Conservation (phyloP, 768 basidiomycete species). For the Scleroderma citrinum region DNA sequence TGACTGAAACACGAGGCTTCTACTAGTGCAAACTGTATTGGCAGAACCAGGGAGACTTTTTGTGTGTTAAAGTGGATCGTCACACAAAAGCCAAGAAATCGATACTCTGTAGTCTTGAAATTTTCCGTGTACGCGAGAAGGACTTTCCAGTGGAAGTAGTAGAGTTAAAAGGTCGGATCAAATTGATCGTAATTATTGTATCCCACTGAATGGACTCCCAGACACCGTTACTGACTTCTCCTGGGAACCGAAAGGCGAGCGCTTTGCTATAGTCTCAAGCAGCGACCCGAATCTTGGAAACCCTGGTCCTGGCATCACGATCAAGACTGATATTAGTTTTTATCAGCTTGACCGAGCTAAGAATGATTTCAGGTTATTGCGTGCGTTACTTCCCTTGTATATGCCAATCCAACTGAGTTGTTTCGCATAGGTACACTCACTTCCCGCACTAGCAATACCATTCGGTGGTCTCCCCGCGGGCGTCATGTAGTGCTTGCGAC, state of each 20-base stretch:
- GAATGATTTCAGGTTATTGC: conserved; percentile 89
- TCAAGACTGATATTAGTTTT: conserved; percentile 95
- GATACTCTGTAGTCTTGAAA: conserved; percentile 95
- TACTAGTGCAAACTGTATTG: conserved; percentile 91
- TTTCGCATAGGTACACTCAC: conserved; percentile 58
- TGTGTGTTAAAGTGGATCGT: conserved; percentile 98
- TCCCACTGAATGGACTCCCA: conserved; percentile 26
- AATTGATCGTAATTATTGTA: neutral
- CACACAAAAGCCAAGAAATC: conserved; percentile 99
- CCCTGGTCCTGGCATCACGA: conserved; percentile 83
- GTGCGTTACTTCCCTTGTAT: conserved; percentile 37
- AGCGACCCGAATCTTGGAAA: conserved; percentile 91
- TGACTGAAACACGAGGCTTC: neutral
- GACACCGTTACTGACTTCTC: conserved; percentile 95
- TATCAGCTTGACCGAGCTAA: conserved; percentile 90
- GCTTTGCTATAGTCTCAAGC: conserved; percentile 93
- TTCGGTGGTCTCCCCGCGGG: conserved; percentile 95
- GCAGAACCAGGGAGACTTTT: conserved; percentile 98
- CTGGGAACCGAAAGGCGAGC: conserved; percentile 97
- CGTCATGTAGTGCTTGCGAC: conserved; percentile 95
- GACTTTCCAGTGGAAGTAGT: conserved; percentile 97
- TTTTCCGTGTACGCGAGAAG: conserved; percentile 96
- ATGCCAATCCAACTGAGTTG: conserved; percentile 6
- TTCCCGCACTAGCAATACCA: conserved; percentile 83
- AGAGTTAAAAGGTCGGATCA: conserved; percentile 79